Evolutionary conservation across 2,329 filamentous ascomycete species (phyloP), one percentile per base, ranked within the genome.

Genomic region (Cytospora schulzeri): DNA sequence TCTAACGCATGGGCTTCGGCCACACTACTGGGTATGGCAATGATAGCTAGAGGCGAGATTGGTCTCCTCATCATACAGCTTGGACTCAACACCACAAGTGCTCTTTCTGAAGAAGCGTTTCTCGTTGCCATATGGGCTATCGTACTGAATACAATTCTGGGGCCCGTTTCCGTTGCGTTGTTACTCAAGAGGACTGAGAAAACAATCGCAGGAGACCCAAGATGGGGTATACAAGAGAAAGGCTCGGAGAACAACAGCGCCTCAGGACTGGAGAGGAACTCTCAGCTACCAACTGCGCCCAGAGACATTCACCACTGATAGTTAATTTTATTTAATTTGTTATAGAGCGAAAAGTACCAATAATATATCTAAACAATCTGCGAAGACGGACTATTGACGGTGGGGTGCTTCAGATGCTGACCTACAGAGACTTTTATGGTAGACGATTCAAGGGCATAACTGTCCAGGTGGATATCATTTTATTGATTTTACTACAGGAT

Each of bases 21-120:
- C 1, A 75, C 80, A 1, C 81, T 89, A 14, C 74, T 88, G 8
- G 83, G 83, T 6, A 74, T 80, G 48, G 85, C 85, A 5, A 88
- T 88, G 85, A 80, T 85, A 0, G 81, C 85, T 0, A 77, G 85
- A 29, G 85, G 85, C 4, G 86, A 88, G 69, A 85, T 88, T 31
- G 85, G 85, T 0, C 86, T 87, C 66, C 74, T 88, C 41, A 86
- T 88, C 67, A 70, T 71, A 28, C 69, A 71, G 59, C 65, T 71
- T 28, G 70, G 70, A 19, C 68, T 70, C 55, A 71, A 71, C 57
- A 62, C 70, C 41, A 71, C 70, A 15, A 81, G 82, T 5, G 81
- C 82, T 0, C 72, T 88, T 1, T 84, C 84, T 1, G 77, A 85
- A 68, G 79, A 83, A 41, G 77, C 83, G 0, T 86, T 84, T 65